Evolutionary conservation across 768 basidiomycete species (phyloP), one percentile per base, ranked within the genome.

Genomic region (Trametopsis cervina): DNA sequence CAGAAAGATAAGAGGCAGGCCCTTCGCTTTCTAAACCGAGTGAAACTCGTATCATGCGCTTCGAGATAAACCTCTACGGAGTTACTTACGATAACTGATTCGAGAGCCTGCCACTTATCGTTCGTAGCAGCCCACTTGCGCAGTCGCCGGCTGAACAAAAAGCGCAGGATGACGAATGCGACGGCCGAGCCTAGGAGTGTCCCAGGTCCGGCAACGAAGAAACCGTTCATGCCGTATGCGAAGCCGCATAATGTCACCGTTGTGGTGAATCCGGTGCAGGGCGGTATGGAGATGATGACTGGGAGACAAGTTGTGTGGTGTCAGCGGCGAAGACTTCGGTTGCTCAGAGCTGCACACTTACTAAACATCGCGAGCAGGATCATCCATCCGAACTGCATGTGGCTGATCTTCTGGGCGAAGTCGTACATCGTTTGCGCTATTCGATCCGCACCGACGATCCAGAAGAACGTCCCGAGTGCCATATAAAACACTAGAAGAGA

Each of bases 201-300:
- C 1, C 71, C 81, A 12, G 62, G 62, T 0, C 76, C 74, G 2
- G 81, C 79, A 49, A 91, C 74, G 53, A 71, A 72, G 65, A 86
- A 84, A 0, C 90, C 90, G 49, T 74, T 74, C 68, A 88, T 73
- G 39, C 90, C 89, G 57, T 87, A 92, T 1, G 87, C 83, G 63
- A 90, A 92, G 1, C 90, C 90, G 56, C 81, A 83, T 6, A 93
- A 61, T 11, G 83, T 80, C 23, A 79, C 57, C 36, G 67, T 64
- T 0, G 85, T 84, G 0, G 82, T 82, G 61, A 84, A 81, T 1
- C 87, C 87, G 46, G 83, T 69, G 52, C 80, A 60, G 13, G 77
- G 84, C 17, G 78, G 82, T 54, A 81, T 76, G 12, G 75, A 80
- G 24, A 73, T 66, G 18, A 72, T 51, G 17, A 74, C 76, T 77